Evolutionary conservation across 169 alveolate species (phyloP).

Genomic region (Eimeria necatrix): DNA sequence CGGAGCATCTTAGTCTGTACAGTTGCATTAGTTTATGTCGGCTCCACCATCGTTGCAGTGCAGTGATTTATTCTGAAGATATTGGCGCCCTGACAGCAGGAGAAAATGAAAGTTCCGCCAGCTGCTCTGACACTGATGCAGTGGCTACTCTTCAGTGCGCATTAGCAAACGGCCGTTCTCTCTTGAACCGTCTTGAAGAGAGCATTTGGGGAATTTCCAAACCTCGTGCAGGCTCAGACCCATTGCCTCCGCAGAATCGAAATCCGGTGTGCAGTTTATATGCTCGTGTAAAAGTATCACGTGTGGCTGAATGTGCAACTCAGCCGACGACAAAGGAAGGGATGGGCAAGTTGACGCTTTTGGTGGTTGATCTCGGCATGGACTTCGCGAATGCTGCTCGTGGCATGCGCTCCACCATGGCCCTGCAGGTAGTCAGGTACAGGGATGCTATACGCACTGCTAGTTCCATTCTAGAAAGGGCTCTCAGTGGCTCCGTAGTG

Average conservation of each 20-base stretch:
- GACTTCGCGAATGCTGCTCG: slow-evolving; percentile 43
- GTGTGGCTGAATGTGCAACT: slow-evolving; percentile 20
- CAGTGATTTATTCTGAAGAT: slow-evolving; percentile 50
- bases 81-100: background rate
- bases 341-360: background rate
- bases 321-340: slow-evolving; percentile 25
- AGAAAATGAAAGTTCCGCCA: background rate
- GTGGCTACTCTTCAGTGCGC: background rate
- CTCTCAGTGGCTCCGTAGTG: background rate
- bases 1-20: slow-evolving; percentile 41
- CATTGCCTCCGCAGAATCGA: background rate
- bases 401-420: slow-evolving; percentile 53
- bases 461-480: background rate
- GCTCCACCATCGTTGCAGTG: slow-evolving; percentile 36
- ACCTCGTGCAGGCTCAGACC: background rate
- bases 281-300: slow-evolving; percentile 51
- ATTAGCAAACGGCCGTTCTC: background rate
- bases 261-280: slow-evolving; percentile 66
- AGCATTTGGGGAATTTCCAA: background rate
- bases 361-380: slow-evolving; percentile 15
- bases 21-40: slow-evolving; percentile 62
- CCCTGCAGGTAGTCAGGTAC: background rate
- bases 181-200: background rate
- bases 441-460: slow-evolving; percentile 23
- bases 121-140: background rate